phyloP scores from a whole-genome alignment of 2,329 filamentous ascomycete genomes.

The Macrophomina pseudophaseolina region DNA sequence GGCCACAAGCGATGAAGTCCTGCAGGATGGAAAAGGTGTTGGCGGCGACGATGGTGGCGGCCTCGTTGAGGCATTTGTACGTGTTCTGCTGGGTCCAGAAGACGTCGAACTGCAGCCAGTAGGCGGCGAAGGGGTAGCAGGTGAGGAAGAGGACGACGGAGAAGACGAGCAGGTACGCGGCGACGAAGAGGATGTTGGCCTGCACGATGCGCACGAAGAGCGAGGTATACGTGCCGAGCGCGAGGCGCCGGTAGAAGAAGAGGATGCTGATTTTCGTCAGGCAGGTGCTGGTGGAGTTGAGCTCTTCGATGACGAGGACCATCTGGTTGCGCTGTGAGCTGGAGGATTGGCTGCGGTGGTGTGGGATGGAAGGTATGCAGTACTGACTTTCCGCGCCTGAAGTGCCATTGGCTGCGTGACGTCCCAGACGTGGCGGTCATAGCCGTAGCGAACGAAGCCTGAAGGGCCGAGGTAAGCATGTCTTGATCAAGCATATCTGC shows the following conservation, averaged over 20 bases:
- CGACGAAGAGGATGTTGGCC: slow-evolving; percentile 45
- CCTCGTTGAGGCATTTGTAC: slow-evolving; percentile 44
- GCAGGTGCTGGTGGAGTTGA: slow-evolving; percentile 37
- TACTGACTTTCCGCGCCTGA: slow-evolving; percentile 9
- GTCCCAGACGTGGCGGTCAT: slow-evolving; percentile 26
- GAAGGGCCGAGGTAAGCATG: background rate
- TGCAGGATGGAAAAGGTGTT: slow-evolving; percentile 47
- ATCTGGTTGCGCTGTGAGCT: background rate
- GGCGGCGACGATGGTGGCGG: slow-evolving; percentile 44
- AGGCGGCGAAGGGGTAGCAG: slow-evolving; percentile 48
- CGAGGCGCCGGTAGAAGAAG: slow-evolving; percentile 51
- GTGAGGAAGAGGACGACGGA: slow-evolving; percentile 42
- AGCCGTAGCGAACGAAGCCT: slow-evolving; percentile 10
- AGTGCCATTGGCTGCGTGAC: slow-evolving; percentile 7
- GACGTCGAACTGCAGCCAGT: slow-evolving; percentile 46
- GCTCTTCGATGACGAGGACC: slow-evolving; percentile 35
- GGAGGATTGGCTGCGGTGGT: background rate
- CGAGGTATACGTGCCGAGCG: slow-evolving; percentile 40
- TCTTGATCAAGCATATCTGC: background rate
- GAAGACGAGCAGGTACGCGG: slow-evolving; percentile 47
- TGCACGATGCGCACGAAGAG: slow-evolving; percentile 46
- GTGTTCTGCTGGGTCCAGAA: background rate
- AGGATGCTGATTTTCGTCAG: slow-evolving; percentile 43
- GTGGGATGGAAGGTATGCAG: background rate
- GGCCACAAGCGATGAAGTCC: slow-evolving; percentile 47